phyloP scores from a whole-genome alignment of 352 stramenopile genomes.

The Phytophthora pini region DNA sequence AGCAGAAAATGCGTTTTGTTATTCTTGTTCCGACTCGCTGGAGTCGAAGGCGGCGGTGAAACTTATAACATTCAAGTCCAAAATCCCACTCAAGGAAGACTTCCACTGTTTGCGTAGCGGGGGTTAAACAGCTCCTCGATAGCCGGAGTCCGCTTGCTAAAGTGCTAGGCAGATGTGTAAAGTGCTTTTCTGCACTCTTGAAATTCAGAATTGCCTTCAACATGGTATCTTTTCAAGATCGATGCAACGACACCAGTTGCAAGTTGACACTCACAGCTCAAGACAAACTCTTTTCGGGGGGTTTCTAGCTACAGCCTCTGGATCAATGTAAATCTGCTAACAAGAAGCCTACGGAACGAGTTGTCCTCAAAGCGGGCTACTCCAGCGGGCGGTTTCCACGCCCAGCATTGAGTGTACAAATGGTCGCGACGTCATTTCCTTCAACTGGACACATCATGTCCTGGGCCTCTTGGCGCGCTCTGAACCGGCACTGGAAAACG shows the following conservation, averaged over 20 bases:
- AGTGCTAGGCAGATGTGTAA: background rate
- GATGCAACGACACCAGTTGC: constrained; percentile 1
- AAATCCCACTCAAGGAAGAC: too few relatives aligned
- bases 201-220: constrained; percentile 4
- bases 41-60: background rate
- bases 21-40: background rate
- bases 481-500: constrained; percentile 5
- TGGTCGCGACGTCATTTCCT: background rate
- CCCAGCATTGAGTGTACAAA: constrained; percentile 17
- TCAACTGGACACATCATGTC: constrained; percentile 33
- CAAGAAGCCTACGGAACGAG: background rate
- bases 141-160: background rate
- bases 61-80: background rate
- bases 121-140: background rate
- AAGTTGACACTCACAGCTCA: background rate
- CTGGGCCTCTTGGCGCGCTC: background rate
- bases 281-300: too few relatives aligned
- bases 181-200: background rate
- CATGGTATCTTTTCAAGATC: constrained; percentile 11
- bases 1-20: background rate
- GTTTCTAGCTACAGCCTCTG: too few relatives aligned
- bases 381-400: background rate
- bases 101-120: background rate
- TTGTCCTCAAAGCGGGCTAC: too few relatives aligned
- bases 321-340: background rate